Evolutionary conservation across 1,284 basidiomycete species (phyloP).

Genomic region (Ganoderma sinense): DNA sequence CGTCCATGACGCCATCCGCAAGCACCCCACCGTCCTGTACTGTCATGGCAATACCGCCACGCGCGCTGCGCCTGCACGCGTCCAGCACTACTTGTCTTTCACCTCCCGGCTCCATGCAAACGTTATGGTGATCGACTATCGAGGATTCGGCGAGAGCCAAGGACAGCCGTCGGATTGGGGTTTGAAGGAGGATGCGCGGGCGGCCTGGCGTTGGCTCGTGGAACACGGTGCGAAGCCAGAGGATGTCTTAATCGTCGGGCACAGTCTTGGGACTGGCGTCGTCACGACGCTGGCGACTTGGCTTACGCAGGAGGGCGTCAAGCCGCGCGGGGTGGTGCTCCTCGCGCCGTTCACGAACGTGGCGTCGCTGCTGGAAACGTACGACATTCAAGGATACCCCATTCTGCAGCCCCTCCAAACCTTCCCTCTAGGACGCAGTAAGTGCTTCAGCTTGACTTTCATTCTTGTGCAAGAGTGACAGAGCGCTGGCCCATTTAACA

Average conservation of each 20-base stretch:
- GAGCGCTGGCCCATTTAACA: constrained; percentile 35
- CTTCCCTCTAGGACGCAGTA: constrained; percentile 77
- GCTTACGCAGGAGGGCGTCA: constrained; percentile 60
- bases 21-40: constrained; percentile 83
- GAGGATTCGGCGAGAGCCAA: constrained; percentile 91
- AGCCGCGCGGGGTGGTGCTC: constrained; percentile 70
- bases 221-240: constrained; percentile 62
- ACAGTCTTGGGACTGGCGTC: constrained; percentile 87
- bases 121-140: constrained; percentile 88
- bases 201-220: constrained; percentile 84
- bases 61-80: constrained; percentile 70
- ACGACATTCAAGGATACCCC: constrained; percentile 76
- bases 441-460: constrained; percentile 39
- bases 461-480: neutral
- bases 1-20: constrained; percentile 56
- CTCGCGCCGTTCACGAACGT: constrained; percentile 84
- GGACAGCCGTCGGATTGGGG: constrained; percentile 83
- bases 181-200: constrained; percentile 76
- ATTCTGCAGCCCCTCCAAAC: constrained; percentile 73
- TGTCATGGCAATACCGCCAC: constrained; percentile 92
- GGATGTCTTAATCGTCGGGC: constrained; percentile 78
- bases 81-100: constrained; percentile 68
- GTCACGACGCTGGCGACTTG: constrained; percentile 66
- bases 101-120: constrained; percentile 74
- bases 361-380: constrained; percentile 71